Conservation (phyloP, 257 asterid species). For the Catharanthus roseus region DNA sequence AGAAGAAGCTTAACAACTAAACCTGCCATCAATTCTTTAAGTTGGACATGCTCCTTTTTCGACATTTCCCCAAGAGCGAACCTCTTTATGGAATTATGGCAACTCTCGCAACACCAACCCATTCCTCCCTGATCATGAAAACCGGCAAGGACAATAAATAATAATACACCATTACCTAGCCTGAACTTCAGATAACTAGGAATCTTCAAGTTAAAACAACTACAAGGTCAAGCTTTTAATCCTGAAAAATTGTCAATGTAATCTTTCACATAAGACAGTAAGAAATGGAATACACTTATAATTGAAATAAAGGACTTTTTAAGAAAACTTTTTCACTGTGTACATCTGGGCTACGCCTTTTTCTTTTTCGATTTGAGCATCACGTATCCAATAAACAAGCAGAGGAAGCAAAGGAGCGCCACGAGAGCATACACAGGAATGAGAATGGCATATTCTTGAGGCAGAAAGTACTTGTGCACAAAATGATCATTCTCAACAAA, state of each 20-base stretch:
- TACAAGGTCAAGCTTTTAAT: not conserved
- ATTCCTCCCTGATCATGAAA: not conserved
- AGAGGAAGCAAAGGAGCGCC: conserved; percentile 56
- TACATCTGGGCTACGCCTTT: conserved; percentile 36
- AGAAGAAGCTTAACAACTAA: not conserved
- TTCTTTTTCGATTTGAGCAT: conserved; percentile 90
- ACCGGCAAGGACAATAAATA: not conserved
- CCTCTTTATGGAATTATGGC: not conserved
- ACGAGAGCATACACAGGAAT: conserved; percentile 59
- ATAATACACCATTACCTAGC: not conserved
- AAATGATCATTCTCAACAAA: conserved; percentile 78
- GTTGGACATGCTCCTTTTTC: not conserved
- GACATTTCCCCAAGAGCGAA: not conserved
- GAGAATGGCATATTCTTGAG: conserved; percentile 74
- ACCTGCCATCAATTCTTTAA: not conserved
- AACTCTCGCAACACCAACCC: not conserved
- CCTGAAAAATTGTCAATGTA: not conserved
- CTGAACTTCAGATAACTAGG: not conserved
- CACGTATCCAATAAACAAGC: conserved; percentile 66
- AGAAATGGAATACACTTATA: not conserved
- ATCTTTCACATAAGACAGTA: not conserved
- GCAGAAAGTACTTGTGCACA: conserved; percentile 85
- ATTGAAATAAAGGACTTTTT: not conserved
- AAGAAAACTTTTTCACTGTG: not conserved
- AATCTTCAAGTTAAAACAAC: not conserved